Base-by-base conservation (phyloP, 176 grass and related monocot species). In the Zea mays region DNA sequence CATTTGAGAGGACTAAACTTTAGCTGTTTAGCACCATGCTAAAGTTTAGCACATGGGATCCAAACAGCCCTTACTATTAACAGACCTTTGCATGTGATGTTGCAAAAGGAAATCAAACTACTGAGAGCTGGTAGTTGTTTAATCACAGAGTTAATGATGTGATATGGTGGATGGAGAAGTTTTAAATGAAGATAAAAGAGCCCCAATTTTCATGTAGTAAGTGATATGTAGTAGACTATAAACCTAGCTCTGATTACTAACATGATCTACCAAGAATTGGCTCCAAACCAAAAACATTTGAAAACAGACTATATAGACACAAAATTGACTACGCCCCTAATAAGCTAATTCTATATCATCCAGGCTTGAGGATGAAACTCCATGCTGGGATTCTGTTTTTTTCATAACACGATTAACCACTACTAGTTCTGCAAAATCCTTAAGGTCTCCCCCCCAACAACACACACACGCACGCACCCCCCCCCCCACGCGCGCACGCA, bases 1-100 rank as follows among this genome's bases (percentile, higher is more conserved):
- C 27, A 27, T 27, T 27, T 27, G 27, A 27, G 27, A 27, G 27
- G 27, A 27, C 27, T 27, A 27, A 27, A 27, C 27, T 27, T 27
- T 27, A n/a, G n/a, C n/a, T n/a, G n/a, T n/a, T n/a, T n/a, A 27
- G 27, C 27, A 27, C 27, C 27, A 27, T 27, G 27, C 27, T 27
- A 27, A 27, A 27, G 27, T 27, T 27, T 27, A 27, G 27, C 27
- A 27, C 27, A 27, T 27, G 27, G 27, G 27, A 0, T 27, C 27
- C 27, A 27, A 27, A 27, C 27, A 27, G 27, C 27, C 27, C 33
- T 27, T 70, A 73, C 48, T 71, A 55, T 7, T 55, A 55, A 6
- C 52, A 55, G 16, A 55, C 52, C 52, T 98, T n/a, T 98, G 89
- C 69, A 91, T 97, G 85, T 69, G 67, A 80, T 82, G 38, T 44